Evolutionary conservation across 345 rosid species (phyloP).

Genomic region (Trapa incisa): DNA sequence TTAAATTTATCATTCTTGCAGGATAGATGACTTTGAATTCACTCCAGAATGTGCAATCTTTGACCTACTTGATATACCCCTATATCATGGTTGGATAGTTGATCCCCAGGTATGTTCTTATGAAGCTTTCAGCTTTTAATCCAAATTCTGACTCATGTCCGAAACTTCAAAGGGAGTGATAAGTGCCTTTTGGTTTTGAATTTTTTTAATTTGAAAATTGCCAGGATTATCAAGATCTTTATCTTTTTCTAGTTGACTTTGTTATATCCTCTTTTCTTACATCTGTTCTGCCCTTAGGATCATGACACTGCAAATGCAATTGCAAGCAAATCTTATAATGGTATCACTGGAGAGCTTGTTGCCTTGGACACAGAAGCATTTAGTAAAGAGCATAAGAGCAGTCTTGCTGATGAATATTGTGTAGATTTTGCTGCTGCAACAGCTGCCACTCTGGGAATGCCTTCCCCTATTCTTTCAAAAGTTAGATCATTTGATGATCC

Average conservation of each 20-base stretch:
- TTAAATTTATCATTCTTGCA: slow-evolving; percentile 23
- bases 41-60: slow-evolving; percentile 94
- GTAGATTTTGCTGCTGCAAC: slow-evolving; percentile 98
- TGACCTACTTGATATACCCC: slow-evolving; percentile 90
- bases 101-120: slow-evolving; percentile 69
- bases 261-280: slow-evolving; percentile 11
- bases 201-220: not conserved
- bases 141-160: not conserved
- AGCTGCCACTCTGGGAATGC: slow-evolving; percentile 84
- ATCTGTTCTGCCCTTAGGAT: slow-evolving; percentile 32
- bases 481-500: slow-evolving; percentile 56
- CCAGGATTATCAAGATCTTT: not conserved
- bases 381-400: slow-evolving; percentile 27
- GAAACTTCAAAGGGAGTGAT: too few relatives aligned
- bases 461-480: slow-evolving; percentile 79
- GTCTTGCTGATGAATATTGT: slow-evolving; percentile 47
- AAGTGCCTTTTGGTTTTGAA: too few relatives aligned
- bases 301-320: slow-evolving; percentile 65
- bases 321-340: slow-evolving; percentile 80
- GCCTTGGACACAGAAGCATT: slow-evolving; percentile 54
- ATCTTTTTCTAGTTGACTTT: not conserved
- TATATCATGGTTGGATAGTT: slow-evolving; percentile 98
- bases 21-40: slow-evolving; percentile 96
- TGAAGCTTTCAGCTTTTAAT: not conserved
- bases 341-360: slow-evolving; percentile 81